Conservation (phyloP, 768 basidiomycete genomes). For the Podaxis sp. region DNA sequence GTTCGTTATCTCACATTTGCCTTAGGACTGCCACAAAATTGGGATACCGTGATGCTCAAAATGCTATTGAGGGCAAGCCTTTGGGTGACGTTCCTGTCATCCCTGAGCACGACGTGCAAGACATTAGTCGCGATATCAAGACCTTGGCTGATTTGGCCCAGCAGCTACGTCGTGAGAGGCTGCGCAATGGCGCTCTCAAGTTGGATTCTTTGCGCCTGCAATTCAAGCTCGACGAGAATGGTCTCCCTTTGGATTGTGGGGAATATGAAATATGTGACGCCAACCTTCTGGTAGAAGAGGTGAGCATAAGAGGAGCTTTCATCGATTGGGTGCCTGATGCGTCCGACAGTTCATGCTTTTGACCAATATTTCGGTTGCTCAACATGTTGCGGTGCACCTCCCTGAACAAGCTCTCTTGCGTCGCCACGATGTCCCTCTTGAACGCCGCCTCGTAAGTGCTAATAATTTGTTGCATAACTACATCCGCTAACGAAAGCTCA, state of each 20-base stretch:
- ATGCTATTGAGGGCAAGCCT: constrained; percentile 69
- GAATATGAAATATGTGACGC: constrained; percentile 66
- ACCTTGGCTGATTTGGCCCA: constrained; percentile 63
- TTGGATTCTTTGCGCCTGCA: constrained; percentile 64
- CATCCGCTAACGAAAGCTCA: constrained; percentile 26
- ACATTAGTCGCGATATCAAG: constrained; percentile 74
- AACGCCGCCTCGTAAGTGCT: constrained; percentile 75
- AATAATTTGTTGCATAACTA: neutral
- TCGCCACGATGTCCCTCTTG: constrained; percentile 89
- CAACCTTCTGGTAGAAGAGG: constrained; percentile 86
- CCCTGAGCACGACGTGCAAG: constrained; percentile 54
- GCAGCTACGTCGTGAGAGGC: constrained; percentile 67
- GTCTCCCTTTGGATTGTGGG: constrained; percentile 75
- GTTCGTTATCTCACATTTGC: neutral
- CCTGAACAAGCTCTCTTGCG: constrained; percentile 97
- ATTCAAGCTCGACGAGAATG: constrained; percentile 78
- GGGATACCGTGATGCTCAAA: constrained; percentile 78
- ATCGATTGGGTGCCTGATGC: constrained; percentile 5
- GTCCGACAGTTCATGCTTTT: constrained; percentile 82
- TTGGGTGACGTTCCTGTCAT: constrained; percentile 48
- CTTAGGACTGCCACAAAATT: constrained; percentile 81
- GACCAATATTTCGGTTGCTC: constrained; percentile 85
- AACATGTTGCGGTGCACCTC: constrained; percentile 88
- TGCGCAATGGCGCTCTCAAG: constrained; percentile 75
- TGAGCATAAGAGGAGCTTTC: constrained; percentile 25